Evolutionary conservation across 805 yeast genomes (phyloP), one percentile per base, ranked within the genome.

Genomic region (Hanseniaspora mollemarum): DNA sequence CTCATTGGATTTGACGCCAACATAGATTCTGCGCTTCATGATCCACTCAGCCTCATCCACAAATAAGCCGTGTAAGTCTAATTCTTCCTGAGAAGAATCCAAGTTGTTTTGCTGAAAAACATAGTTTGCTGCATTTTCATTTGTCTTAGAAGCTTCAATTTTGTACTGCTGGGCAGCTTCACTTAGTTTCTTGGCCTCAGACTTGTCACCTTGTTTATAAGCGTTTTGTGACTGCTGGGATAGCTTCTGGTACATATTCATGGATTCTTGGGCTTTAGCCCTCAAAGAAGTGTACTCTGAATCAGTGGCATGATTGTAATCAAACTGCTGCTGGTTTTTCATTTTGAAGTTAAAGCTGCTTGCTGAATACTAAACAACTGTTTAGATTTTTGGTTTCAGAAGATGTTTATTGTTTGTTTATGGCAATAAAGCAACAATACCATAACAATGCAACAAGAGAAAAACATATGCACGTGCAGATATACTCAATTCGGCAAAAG

Each of bases 61-160:
- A 58, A 73, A 88, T 28, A 90, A 69, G 0, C 98, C 98, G 64
- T 90, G 98, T 49, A 90, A 71, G 67, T 90, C 97, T 55, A 90
- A 87, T 65, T 90, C 97, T 63, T 86, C 82, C 22, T 73, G 72
- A 29, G 75, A 80, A n/a, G 90, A 80, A 60, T 88, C 96, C 36
- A 85, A 76, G 61, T 90, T 90, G 64, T 90, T 90, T 56, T 83
- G 88, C 39, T 80, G 70, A 63, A 90, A 90, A 1, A 85, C 95
- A 60, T 81, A 87, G 63, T 81, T 86, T 1, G 96, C 96, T 3
- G 97, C 98, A 64, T 80, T 77, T 18, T 71, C 68, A 65, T 88
- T 88, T 62, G 72, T 77, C 35, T 70, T 62, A 40, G 87, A 94
- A 31, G 87, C 92, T 56, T 80, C 67, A 0, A 60, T 65, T 26